Percentiles rank a stretch among this genome's conserved stretches.
These are phyloP conservation scores for Bipolaris cookei DNA, from an alignment of 2,329 filamentous ascomycete species.

Conservation along the genomic window DNA sequence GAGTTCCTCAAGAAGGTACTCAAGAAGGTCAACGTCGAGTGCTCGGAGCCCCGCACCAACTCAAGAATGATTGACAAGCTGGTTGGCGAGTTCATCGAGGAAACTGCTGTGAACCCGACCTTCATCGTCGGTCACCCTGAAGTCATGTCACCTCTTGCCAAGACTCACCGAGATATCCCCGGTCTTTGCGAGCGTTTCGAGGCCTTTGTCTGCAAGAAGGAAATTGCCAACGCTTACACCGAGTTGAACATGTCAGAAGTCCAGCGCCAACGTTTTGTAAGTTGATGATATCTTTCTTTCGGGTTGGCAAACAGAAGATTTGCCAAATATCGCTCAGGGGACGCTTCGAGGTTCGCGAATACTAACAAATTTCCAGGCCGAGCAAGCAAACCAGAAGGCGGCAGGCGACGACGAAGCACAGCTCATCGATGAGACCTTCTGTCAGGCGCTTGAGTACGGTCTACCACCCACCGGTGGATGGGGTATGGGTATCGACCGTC, in stretches of 20 bases:
- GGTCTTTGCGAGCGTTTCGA: constrained; percentile 96
- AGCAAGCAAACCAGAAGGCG: constrained; percentile 90
- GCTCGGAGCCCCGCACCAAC: constrained; percentile 88
- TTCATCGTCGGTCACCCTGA: constrained; percentile 84
- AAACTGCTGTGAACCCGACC: constrained; percentile 90
- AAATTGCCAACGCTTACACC: constrained; percentile 95
- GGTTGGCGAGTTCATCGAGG: constrained; percentile 90
- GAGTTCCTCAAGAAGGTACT: constrained; percentile 78
- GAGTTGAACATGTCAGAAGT: constrained; percentile 98
- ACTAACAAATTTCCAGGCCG: constrained; percentile 55
- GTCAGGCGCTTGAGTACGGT: constrained; percentile 85
- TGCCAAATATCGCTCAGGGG: not conserved
- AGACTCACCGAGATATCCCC: constrained; percentile 81
- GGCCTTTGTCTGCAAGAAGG: constrained; percentile 95
- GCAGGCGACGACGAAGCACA: constrained; percentile 98
- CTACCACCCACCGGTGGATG: constrained; percentile 91
- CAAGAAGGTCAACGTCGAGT: constrained; percentile 90
- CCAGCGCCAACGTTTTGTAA: constrained; percentile 75
- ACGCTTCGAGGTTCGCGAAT: not conserved
- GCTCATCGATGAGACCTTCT: constrained; percentile 94
- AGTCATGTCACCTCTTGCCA: constrained; percentile 95
- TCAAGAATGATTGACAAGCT: constrained; percentile 96
- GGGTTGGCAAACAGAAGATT: no score
- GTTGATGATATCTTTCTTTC: not conserved
- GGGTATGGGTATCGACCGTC: constrained; percentile 93